Conservation (phyloP, 345 rosid species). For the Aquilaria sinensis region DNA sequence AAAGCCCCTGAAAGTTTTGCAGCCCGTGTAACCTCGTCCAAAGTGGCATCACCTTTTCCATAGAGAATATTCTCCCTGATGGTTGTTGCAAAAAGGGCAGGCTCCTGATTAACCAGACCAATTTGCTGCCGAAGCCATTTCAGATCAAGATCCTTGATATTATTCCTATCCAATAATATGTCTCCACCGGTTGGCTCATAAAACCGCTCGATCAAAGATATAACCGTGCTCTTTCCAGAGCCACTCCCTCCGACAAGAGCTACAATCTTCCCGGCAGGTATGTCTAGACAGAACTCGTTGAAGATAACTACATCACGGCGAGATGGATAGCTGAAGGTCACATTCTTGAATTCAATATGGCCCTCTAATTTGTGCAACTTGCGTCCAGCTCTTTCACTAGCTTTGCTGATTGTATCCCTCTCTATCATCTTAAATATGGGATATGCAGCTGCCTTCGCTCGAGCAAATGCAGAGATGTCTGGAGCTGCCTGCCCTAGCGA, state of each 20-base stretch:
- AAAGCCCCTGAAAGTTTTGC: conserved; percentile 88
- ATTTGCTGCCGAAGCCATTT: conserved; percentile 84
- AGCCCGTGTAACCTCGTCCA: conserved; percentile 62
- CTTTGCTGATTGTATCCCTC: conserved; percentile 52
- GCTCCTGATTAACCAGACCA: conserved; percentile 95
- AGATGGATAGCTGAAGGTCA: conserved; percentile 75
- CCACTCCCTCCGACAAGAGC: conserved; percentile 99
- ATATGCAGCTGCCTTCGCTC: conserved; percentile 88
- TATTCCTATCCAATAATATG: conserved; percentile 56
- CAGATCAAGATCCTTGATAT: conserved; percentile 58
- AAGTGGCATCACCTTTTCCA: conserved; percentile 74
- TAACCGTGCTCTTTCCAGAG: conserved; percentile 90
- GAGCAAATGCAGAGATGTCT: conserved; percentile 67
- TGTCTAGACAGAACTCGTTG: conserved; percentile 42
- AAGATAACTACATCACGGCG: conserved; percentile 74
- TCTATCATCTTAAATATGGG: conserved; percentile 95
- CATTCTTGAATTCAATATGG: conserved; percentile 67
- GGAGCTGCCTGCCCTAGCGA: conserved; percentile 96
- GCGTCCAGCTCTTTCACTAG: conserved; percentile 45
- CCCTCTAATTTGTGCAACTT: conserved; percentile 61
- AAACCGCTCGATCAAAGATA: conserved; percentile 89
- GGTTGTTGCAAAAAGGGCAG: conserved; percentile 79
- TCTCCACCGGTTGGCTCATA: conserved; percentile 75
- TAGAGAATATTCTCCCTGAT: conserved; percentile 87
- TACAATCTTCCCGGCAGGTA: conserved; percentile 76